Percentiles rank a stretch among this genome's conserved stretches.
Evolutionary conservation across 345 rosid genomes (phyloP).

Genomic region (Boechera retrofracta): DNA sequence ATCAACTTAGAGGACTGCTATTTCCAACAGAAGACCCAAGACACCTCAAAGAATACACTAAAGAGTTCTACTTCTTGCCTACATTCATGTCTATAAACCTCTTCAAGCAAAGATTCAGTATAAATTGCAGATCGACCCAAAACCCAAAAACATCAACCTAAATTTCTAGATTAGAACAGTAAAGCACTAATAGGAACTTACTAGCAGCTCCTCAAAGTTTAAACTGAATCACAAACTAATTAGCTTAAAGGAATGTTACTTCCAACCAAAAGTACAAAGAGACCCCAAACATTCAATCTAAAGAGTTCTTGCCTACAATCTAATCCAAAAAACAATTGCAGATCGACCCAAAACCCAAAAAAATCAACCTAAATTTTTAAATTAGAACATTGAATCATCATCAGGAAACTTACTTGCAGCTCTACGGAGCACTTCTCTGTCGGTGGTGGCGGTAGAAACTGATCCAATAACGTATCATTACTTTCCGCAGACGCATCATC

Average conservation of each 20-base stretch:
- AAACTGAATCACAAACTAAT: neutral
- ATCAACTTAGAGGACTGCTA: neutral
- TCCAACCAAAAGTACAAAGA: slow-evolving; percentile 8
- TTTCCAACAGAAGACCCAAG: neutral
- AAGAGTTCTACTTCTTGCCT: neutral
- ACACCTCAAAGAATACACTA: no score
- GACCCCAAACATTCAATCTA: neutral
- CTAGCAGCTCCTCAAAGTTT: neutral
- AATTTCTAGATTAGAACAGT: no score
- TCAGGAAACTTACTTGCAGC: slow-evolving; percentile 65
- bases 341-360: neutral
- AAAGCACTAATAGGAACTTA: neutral
- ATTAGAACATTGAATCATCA: neutral
- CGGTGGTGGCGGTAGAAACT: slow-evolving; percentile 74
- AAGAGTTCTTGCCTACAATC: slow-evolving; percentile 2
- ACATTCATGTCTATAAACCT: slow-evolving; percentile 3
- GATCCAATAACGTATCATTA: slow-evolving; percentile 62
- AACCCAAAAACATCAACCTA: no score
- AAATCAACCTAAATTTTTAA: neutral
- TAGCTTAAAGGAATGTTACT: neutral
- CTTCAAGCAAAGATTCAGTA: neutral
- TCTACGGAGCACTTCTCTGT: slow-evolving; percentile 74
- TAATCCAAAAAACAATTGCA: neutral
- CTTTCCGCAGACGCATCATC: slow-evolving; percentile 48
- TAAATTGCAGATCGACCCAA: no score